phyloP scores from a whole-genome alignment of 2,329 filamentous ascomycete species.

The Cladobotryum mycophilum region DNA sequence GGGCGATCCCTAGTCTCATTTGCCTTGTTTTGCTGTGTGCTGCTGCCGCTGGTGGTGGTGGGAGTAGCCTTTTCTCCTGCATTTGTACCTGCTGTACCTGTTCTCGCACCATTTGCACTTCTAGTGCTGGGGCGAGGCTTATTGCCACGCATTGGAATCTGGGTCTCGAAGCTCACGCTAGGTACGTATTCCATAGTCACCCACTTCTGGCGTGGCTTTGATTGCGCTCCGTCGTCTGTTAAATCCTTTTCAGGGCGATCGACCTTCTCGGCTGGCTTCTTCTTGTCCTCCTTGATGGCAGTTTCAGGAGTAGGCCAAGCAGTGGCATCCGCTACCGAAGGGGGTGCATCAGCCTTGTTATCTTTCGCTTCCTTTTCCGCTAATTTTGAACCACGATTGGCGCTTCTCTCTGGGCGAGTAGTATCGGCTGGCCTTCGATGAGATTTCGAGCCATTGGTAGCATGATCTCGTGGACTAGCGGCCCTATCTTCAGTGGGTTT shows the following conservation, averaged over 20 bases:
- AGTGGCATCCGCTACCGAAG: conserved; percentile 67
- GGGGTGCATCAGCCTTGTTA: conserved; percentile 35
- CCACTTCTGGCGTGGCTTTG: conserved; percentile 67
- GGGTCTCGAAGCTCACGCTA: conserved; percentile 80
- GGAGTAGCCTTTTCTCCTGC: conserved; percentile 31
- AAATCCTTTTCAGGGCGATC: conserved; percentile 58
- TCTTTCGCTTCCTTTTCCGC: conserved; percentile 37
- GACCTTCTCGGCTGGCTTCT: conserved; percentile 59
- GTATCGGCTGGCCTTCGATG: conserved; percentile 38
- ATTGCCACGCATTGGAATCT: conserved; percentile 52
- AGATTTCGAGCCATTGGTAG: conserved; percentile 33
- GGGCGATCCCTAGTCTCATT: conserved; percentile 29
- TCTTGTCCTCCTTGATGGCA: conserved; percentile 63
- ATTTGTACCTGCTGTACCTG: conserved; percentile 31
- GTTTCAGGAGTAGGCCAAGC: conserved; percentile 90
- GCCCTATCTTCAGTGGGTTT: conserved; percentile 20
- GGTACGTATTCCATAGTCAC: conserved; percentile 76
- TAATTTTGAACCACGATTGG: conserved; percentile 41
- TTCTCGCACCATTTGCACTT: conserved; percentile 33
- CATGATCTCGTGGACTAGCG: conserved; percentile 19
- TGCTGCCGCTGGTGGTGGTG: conserved; percentile 6
- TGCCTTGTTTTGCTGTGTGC: conserved; percentile 24
- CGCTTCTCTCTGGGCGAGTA: conserved; percentile 34
- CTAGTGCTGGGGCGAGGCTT: conserved; percentile 46
- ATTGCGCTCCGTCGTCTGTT: conserved; percentile 42